A percentile compares a stretch with the other conserved stretches of the same genome.
Conservation (phyloP, 2,329 filamentous ascomycete genomes). For the Xylaria sp. region DNA sequence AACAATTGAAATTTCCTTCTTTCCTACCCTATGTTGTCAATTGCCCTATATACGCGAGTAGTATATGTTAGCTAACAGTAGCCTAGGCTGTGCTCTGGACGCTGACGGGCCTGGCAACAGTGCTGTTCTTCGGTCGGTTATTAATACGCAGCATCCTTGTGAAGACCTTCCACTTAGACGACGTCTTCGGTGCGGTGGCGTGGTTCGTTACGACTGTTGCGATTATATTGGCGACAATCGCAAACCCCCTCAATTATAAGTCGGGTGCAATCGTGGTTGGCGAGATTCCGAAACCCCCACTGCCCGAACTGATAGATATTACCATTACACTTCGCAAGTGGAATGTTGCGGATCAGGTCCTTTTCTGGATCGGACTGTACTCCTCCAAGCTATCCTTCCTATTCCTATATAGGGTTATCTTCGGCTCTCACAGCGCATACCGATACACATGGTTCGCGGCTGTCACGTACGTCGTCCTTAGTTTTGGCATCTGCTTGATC, state of each 20-base stretch:
- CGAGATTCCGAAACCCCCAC: slow-evolving; percentile 27
- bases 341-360: slow-evolving; percentile 25
- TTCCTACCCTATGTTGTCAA: neutral
- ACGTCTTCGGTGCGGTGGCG: slow-evolving; percentile 32
- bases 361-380: slow-evolving; percentile 39
- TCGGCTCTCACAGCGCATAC: slow-evolving; percentile 6
- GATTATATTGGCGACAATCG: slow-evolving; percentile 33
- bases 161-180: slow-evolving; percentile 39
- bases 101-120: slow-evolving; percentile 28
- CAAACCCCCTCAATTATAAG: slow-evolving; percentile 31
- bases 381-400: slow-evolving; percentile 41
- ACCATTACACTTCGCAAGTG: slow-evolving; percentile 33
- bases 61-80: neutral
- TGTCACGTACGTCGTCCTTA: slow-evolving; percentile 35
- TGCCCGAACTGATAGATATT: slow-evolving; percentile 27
- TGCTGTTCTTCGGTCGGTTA: slow-evolving; percentile 37
- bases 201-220: slow-evolving; percentile 32
- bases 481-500: slow-evolving; percentile 38
- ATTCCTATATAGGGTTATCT: slow-evolving; percentile 35
- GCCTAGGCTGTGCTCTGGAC: slow-evolving; percentile 38
- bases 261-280: slow-evolving; percentile 36
- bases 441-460: slow-evolving; percentile 19
- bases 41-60: neutral
- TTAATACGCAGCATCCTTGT: slow-evolving; percentile 35
- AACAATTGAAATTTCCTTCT: neutral